Evolutionary conservation across 805 yeast genomes (phyloP).

Genomic region (Zygosaccharomyces siamensis): DNA sequence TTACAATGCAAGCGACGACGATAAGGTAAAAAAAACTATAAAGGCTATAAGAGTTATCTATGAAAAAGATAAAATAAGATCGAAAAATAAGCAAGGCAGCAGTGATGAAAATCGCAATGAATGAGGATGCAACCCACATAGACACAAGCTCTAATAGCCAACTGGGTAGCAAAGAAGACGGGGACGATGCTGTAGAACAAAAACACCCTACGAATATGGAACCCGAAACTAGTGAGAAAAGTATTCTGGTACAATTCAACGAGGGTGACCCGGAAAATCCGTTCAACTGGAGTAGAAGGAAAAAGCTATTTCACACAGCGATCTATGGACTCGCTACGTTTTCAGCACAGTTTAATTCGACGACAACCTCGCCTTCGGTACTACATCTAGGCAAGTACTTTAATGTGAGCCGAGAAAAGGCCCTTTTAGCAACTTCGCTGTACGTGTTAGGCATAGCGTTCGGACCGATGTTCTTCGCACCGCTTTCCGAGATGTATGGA

Average conservation of each 20-base stretch:
- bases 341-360: constrained; percentile 68
- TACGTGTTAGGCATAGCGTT: constrained; percentile 89
- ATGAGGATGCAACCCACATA: background rate
- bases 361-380: constrained; percentile 66
- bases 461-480: constrained; percentile 90
- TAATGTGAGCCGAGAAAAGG: constrained; percentile 60
- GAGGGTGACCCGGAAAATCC: constrained; percentile 71
- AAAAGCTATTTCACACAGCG: constrained; percentile 42
- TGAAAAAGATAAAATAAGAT: background rate
- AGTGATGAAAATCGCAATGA: background rate
- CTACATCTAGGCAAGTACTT: constrained; percentile 44
- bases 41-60: too few relatives aligned
- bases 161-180: background rate
- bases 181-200: background rate
- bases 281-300: constrained; percentile 60
- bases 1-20: background rate
- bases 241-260: background rate
- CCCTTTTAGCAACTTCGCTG: constrained; percentile 68
- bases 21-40: background rate
- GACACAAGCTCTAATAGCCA: background rate
- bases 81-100: background rate
- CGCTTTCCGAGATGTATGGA: constrained; percentile 71
- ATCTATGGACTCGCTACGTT: constrained; percentile 47
- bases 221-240: background rate
- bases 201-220: background rate